Evolutionary conservation across 768 basidiomycete species (phyloP).

Genomic region (Suillus occidentalis): DNA sequence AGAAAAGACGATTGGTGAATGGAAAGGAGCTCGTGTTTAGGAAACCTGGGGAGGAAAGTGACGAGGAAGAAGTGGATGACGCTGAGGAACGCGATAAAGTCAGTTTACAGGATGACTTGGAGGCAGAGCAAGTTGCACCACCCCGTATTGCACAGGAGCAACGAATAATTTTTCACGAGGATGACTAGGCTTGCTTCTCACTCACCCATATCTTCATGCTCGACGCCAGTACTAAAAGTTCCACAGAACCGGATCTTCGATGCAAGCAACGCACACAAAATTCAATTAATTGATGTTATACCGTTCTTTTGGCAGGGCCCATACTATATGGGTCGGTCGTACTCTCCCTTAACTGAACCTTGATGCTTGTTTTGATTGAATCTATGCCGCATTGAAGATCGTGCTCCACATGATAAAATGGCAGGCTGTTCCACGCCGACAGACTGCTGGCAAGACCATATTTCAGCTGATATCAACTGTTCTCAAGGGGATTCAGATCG

Average conservation of each 20-base stretch:
- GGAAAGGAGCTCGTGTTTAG: slow-evolving; percentile 69
- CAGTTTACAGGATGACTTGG: not conserved
- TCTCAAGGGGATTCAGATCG: not conserved
- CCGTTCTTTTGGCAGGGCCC: not conserved
- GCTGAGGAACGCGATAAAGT: slow-evolving; percentile 7
- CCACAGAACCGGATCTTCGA: not conserved
- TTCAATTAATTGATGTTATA: not conserved
- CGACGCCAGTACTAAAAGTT: not conserved
- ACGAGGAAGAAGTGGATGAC: slow-evolving; percentile 31
- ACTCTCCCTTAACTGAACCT: not conserved
- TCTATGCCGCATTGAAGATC: not conserved
- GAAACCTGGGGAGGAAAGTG: slow-evolving; percentile 50
- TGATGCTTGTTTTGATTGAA: not conserved
- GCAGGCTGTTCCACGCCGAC: not conserved
- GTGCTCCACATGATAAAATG: not conserved
- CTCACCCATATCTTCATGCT: not conserved
- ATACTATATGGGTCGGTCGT: not conserved
- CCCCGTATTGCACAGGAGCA: slow-evolving; percentile 33
- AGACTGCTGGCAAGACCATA: not conserved
- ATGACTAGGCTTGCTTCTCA: slow-evolving; percentile 34
- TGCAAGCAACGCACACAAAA: not conserved
- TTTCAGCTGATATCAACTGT: not conserved
- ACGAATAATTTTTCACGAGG: slow-evolving; percentile 51
- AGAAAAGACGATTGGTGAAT: slow-evolving; percentile 80
- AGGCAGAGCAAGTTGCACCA: not conserved